Base-by-base conservation (phyloP, 805 yeast genomes). In the Saccharomycopsis sp. region DNA sequence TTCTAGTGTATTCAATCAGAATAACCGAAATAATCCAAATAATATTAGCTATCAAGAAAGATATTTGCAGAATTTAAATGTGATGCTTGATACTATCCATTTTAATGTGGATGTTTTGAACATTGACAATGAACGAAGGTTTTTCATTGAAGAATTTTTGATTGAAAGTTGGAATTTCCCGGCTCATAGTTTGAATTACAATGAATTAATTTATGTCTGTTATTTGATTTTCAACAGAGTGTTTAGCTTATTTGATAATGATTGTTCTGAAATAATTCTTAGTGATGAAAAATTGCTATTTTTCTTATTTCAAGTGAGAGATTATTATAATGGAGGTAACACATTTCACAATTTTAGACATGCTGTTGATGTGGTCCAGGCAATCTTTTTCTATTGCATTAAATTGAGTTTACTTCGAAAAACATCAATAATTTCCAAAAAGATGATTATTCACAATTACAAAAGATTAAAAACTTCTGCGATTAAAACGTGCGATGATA, bases 281-380 rank as follows among this genome's bases (percentile, higher is more conserved):
- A 38, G 59, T 11, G 71, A 69, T 37, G 75, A 76, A 56, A 67
- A 70, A 47, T 64, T 87, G 22, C 62, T 78, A 35, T 70, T 74
- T 17, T 71, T 89, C 52, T 62, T 87, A 19, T 74, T 81, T 52
- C 73, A 79, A 53, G 70, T 85, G 6, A 73, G 96, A 50, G 83
- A 84, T 53, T 75, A 86, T 37, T 93, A 93, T 62, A 80, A 83
- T 56, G 76, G 78, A 54, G 85, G 87, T 8, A 89, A 89, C 60
- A 86, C 90, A 14, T 93, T 90, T 68, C 98, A 93, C 66, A 89
- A 90, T 63, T 93, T 89, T 59, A 75, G 95, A 54, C 98, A 93
- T 63, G 97, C 96, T 0, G 84, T 87, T 14, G 98, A 93, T 64
- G 98, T 93, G 6, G 65, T 89, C 57, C 98, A 93, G 64, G 95